Evolutionary conservation across 1,139 yeast species (phyloP), one percentile per base, ranked within the genome.

Genomic region (Pneumocystis murina): DNA sequence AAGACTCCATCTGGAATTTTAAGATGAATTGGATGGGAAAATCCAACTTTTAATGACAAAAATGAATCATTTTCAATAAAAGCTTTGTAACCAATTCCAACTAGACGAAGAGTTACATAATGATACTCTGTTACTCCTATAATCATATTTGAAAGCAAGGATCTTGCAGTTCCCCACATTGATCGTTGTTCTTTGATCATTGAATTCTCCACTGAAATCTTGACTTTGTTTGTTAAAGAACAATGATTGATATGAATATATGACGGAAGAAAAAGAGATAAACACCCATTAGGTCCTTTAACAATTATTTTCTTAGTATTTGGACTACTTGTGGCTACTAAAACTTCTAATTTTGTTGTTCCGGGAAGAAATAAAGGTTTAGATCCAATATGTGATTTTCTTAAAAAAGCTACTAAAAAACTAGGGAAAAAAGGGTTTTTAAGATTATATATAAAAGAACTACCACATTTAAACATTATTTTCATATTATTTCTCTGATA

Each of bases 81-180:
- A 2, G 95, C 96, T 75, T 97, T 84, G 80, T 88, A 94, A 73
- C 99, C 99, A 17, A 97, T 92, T 69, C 99, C 99, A 35, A 90
- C 96, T 70, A 94, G 86, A 75, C 85, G 87, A 68, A 94, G 80
- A 66, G 91, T 86, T 55, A 95, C 83, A 68, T 90, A 77, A 73
- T 92, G 97, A 16, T 97, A 97, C 70, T 91, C 97, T 59, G 89
- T 82, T 43, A 90, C 95, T 61, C 99, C 99, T 61, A 82, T 78
- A 55, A 92, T 79, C 70, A 86, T 82, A 75, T 92, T 92, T 71
- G 84, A 83, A 62, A 94, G 74, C 66, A 86, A 79, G 0, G 95
- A 82, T 72, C 98, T 82, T 61, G 87, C 81, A 8, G 98, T 92
- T 16, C 98, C 99, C 98, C 98, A 94, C 83, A 92, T 83, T 43